Conservation (phyloP, 352 stramenopile genomes). For the Globisporangium radiosum region DNA sequence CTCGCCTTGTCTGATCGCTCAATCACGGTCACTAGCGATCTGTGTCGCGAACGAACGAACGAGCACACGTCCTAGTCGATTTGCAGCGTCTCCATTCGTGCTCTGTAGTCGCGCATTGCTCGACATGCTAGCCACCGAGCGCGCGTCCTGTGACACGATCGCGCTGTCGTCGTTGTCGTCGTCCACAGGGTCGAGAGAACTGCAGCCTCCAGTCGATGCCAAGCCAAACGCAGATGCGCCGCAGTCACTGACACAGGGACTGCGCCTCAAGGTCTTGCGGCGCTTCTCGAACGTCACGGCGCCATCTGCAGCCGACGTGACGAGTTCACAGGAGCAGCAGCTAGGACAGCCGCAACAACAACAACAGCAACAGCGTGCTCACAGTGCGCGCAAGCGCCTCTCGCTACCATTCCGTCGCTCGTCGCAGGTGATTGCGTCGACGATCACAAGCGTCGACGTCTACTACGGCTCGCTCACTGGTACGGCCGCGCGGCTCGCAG, state of each 20-base stretch:
- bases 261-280: background rate
- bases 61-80: too few species aligned
- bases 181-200: background rate
- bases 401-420: conserved; percentile 11
- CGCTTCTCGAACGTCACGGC: conserved; percentile 1
- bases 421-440: conserved; percentile 10
- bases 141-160: too few species aligned
- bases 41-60: too few species aligned
- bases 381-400: conserved; percentile 5
- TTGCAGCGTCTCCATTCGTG: too few species aligned
- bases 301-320: background rate
- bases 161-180: background rate
- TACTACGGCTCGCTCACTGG: conserved; percentile 94
- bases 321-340: too few species aligned
- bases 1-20: too few species aligned
- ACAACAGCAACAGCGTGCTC: background rate
- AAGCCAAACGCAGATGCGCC: background rate
- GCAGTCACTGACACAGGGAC: background rate
- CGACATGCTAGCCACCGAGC: too few species aligned
- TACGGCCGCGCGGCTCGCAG: conserved; percentile 90
- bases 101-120: too few species aligned
- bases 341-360: background rate
- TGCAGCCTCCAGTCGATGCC: background rate
- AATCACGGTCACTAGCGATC: too few species aligned
- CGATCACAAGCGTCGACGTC: conserved; percentile 64